Percentiles rank a stretch among this genome's conserved stretches.
Conservation (phyloP, 2,329 filamentous ascomycete genomes). For the Chaetomium sp. region DNA sequence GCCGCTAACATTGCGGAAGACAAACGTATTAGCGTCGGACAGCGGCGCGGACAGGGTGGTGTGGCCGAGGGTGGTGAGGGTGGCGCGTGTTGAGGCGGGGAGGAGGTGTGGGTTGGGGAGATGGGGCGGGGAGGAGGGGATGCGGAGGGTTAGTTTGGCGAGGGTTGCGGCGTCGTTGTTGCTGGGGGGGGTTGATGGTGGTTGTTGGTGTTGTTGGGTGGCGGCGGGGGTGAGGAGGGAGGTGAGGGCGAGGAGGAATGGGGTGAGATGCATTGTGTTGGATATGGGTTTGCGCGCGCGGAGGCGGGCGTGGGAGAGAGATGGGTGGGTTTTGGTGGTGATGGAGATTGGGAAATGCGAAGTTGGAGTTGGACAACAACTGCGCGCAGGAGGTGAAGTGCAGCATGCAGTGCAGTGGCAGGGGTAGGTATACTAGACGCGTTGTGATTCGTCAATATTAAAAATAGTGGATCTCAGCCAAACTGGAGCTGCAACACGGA, state of each 20-base stretch:
- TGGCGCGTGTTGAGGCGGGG: conserved; percentile 61
- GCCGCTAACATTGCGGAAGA: conserved; percentile 63
- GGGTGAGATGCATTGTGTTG: conserved; percentile 26
- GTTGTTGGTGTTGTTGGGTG: conserved; percentile 25
- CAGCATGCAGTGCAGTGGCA: too few relatives aligned
- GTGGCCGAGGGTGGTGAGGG: conserved; percentile 39
- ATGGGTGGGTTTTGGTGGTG: neutral
- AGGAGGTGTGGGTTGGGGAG: conserved; percentile 47
- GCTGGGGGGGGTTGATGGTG: conserved; percentile 9
- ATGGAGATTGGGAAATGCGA: too few relatives aligned
- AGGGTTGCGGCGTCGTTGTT: conserved; percentile 19
- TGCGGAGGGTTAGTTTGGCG: conserved; percentile 40
- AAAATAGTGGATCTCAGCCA: too few relatives aligned
- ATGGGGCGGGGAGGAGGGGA: conserved; percentile 30
- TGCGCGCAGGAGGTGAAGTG: too few relatives aligned
- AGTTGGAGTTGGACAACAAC: too few relatives aligned
- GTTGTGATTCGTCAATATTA: too few relatives aligned
- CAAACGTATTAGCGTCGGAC: conserved; percentile 62
- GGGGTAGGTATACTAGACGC: too few relatives aligned
- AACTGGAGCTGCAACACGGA: too few relatives aligned
- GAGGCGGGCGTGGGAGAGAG: neutral
- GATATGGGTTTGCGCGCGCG: neutral
- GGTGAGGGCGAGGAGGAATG: conserved; percentile 18
- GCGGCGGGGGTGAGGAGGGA: conserved; percentile 22
- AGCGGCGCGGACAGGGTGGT: conserved; percentile 51